Evolutionary conservation across 2,329 filamentous ascomycete genomes (phyloP).

Genomic region (Paracoccidioides lutzii): DNA sequence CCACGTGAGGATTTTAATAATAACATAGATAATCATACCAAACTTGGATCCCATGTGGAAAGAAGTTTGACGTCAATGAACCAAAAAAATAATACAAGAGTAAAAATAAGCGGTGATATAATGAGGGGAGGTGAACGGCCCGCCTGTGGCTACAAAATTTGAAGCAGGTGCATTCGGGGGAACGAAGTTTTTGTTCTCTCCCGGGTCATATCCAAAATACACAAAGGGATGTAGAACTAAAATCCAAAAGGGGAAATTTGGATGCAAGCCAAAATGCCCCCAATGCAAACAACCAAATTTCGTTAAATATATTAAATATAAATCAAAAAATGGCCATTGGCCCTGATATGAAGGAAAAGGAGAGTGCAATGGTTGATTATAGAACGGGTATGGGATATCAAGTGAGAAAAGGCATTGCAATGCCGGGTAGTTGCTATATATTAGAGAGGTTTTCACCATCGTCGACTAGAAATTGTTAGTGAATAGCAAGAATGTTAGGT

Average conservation of each 20-base stretch:
- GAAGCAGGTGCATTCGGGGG: background rate
- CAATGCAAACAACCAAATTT: background rate
- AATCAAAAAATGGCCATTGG: conserved; percentile 3
- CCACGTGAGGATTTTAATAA: background rate
- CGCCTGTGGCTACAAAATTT: background rate
- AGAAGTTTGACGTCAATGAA: background rate
- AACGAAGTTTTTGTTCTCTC: background rate
- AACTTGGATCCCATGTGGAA: background rate
- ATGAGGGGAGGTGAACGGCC: background rate
- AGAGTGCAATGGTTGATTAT: conserved; percentile 2
- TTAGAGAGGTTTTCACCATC: conserved; percentile 23
- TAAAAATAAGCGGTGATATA: background rate
- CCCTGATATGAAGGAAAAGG: background rate
- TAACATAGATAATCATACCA: background rate
- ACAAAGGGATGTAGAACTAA: background rate
- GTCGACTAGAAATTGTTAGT: conserved; percentile 20
- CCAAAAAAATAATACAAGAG: background rate
- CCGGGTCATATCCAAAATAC: background rate
- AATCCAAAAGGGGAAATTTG: conserved; percentile 7
- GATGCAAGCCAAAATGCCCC: background rate
- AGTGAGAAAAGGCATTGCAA: conserved; percentile 3
- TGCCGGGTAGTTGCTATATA: background rate
- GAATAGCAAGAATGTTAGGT: background rate
- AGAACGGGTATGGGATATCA: conserved; percentile 12
- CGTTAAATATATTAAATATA: conserved; percentile 1